Conservation (phyloP, 208 protist species). For the Polymyxa betae region DNA sequence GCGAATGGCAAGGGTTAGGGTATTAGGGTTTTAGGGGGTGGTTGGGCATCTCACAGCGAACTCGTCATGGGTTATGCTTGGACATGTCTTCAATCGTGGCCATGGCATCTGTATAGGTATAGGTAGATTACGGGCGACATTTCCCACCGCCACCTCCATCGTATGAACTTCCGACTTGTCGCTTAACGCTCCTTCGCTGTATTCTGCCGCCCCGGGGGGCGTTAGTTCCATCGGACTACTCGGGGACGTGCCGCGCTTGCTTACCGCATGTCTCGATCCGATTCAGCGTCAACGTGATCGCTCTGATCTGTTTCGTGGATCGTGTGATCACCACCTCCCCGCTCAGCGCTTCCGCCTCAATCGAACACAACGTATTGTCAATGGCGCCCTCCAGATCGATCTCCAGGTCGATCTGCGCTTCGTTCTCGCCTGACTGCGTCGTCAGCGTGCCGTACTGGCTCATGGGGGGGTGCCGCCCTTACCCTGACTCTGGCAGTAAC, state of each 20-base stretch:
- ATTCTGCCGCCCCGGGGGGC: background rate
- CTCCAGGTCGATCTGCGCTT: constrained; percentile 34
- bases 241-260: background rate
- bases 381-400: constrained; percentile 2
- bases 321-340: background rate
- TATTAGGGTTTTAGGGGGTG: background rate
- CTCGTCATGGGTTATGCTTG: constrained; percentile 8
- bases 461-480: background rate
- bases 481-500: constrained; percentile 14
- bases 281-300: background rate
- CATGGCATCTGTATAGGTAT: background rate
- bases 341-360: background rate
- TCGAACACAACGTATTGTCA: background rate
- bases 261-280: constrained; percentile 23
- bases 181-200: background rate
- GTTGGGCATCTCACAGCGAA: background rate
- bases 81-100: background rate
- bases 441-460: background rate
- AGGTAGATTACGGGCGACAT: background rate
- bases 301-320: constrained; percentile 17
- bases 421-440: background rate
- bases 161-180: background rate
- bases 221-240: background rate
- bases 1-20: constrained; percentile 2
- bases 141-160: background rate